Conservation (phyloP, 179 eudicot genomes). For the Silene vulgaris region DNA sequence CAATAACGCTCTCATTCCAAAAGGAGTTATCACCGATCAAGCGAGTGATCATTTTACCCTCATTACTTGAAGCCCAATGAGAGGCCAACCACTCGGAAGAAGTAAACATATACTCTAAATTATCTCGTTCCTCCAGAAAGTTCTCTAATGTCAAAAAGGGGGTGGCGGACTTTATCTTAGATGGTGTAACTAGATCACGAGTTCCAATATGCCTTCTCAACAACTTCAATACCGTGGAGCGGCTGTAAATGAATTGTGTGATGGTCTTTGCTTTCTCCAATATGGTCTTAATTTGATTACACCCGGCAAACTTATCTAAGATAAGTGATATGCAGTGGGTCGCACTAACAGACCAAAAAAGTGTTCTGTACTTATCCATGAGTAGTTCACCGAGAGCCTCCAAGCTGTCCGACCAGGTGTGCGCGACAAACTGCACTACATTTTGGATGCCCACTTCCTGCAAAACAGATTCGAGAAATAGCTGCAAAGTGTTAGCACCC, state of each 20-base stretch:
- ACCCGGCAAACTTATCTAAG: conserved; percentile 37
- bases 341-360: conserved; percentile 63
- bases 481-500: conserved; percentile 27
- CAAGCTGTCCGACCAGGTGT: conserved; percentile 25
- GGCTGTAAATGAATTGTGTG: conserved; percentile 46
- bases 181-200: conserved; percentile 37
- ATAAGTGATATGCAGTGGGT: conserved; percentile 53
- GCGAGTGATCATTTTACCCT: conserved; percentile 34
- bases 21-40: conserved; percentile 37
- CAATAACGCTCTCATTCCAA: conserved; percentile 38
- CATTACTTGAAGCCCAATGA: conserved; percentile 30
- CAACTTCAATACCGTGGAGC: conserved; percentile 28
- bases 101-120: conserved; percentile 33
- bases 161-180: conserved; percentile 34
- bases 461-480: conserved; percentile 33
- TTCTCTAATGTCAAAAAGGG: conserved; percentile 52
- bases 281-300: conserved; percentile 24
- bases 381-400: conserved; percentile 30
- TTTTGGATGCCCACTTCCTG: conserved; percentile 38
- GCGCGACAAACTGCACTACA: conserved; percentile 38
- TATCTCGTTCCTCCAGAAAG: conserved; percentile 32
- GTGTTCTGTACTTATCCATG: conserved; percentile 28
- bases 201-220: conserved; percentile 33
- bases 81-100: conserved; percentile 47
- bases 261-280: conserved; percentile 45